Conservation (phyloP, 352 stramenopile genomes). For the Aphanomyces euteiches region DNA sequence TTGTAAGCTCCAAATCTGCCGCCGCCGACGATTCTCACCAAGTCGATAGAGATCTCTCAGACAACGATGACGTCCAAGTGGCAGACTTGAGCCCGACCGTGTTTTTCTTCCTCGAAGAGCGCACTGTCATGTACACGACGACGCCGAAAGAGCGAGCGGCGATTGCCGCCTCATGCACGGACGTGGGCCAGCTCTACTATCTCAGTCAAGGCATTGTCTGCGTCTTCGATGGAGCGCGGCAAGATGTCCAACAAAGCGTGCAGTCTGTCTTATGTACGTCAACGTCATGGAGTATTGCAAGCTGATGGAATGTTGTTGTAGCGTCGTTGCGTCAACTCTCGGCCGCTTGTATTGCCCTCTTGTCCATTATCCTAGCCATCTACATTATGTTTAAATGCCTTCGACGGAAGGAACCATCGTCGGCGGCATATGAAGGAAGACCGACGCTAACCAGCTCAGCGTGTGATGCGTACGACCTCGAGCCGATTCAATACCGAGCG, state of each 20-base stretch:
- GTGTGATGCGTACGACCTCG: conserved; percentile 3
- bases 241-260: neutral
- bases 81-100: no score
- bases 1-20: neutral
- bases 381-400: neutral
- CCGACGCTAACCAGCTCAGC: conserved; percentile 4
- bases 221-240: neutral
- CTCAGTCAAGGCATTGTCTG: neutral
- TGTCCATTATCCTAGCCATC: neutral
- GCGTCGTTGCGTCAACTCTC: neutral
- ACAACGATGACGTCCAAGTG: neutral
- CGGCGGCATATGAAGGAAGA: neutral
- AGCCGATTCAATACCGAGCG: neutral
- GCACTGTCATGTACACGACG: no score
- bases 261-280: neutral
- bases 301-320: neutral
- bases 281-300: neutral
- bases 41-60: neutral
- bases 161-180: neutral
- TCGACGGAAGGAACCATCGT: neutral
- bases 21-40: neutral
- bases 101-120: no score
- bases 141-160: no score
- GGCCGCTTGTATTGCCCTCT: neutral
- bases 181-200: neutral